Percentiles rank a stretch among this genome's conserved stretches.
These are phyloP conservation scores for Trypanosoma scelopori DNA, from an alignment of 208 protist species.

Conservation along the genomic window DNA sequence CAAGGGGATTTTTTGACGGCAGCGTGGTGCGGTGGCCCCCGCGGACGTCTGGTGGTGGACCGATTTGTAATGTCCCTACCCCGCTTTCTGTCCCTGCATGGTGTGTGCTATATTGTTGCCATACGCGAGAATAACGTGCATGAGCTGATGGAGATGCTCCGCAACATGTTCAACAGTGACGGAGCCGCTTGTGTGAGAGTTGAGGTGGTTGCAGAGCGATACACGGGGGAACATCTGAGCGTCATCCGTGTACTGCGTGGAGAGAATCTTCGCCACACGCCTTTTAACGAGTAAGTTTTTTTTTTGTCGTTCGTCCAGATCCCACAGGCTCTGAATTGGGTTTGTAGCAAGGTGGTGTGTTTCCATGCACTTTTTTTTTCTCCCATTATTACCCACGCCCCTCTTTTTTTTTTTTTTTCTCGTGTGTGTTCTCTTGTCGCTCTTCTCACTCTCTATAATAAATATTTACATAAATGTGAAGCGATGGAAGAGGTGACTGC, in stretches of 20 bases:
- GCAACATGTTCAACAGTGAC: constrained; percentile 17
- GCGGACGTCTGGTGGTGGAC: constrained; percentile 81
- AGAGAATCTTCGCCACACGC: not conserved
- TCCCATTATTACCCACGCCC: not conserved
- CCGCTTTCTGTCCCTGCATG: constrained; percentile 32
- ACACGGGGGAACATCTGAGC: constrained; percentile 83
- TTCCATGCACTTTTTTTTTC: constrained; percentile 1
- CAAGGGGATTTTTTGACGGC: constrained; percentile 67
- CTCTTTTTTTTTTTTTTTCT: constrained; percentile 11
- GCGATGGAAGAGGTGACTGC: constrained; percentile 57
- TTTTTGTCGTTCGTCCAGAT: constrained; percentile 24
- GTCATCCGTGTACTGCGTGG: constrained; percentile 48
- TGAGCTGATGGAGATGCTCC: constrained; percentile 59
- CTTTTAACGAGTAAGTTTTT: constrained; percentile 3
- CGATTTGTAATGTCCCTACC: constrained; percentile 73
- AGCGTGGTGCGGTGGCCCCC: constrained; percentile 85
- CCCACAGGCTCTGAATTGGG: no score
- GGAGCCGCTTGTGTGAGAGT: constrained; percentile 27
- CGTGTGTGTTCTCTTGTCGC: constrained; percentile 12
- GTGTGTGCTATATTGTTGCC: constrained; percentile 72
- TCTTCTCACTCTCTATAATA: no score
- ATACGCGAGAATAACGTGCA: constrained; percentile 79
- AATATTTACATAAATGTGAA: no score
- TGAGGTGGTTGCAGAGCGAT: constrained; percentile 54
- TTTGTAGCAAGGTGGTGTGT: no score